phyloP scores from a whole-genome alignment of 1,139 yeast genomes.

The Arxiozyma bovina region DNA sequence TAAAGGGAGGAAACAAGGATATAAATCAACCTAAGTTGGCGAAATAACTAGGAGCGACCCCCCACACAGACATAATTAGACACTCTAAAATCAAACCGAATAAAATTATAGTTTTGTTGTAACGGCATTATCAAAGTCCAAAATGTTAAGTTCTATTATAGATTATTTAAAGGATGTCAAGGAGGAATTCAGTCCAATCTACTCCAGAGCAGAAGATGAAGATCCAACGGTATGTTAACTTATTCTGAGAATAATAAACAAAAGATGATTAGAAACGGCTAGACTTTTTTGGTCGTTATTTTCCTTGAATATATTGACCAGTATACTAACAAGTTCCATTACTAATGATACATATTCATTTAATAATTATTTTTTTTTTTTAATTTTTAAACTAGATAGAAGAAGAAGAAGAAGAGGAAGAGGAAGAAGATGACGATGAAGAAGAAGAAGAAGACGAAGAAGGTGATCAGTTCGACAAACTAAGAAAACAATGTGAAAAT shows the following conservation, averaged over 20 bases:
- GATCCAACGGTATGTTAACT: slow-evolving; percentile 9
- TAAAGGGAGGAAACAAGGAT: neutral
- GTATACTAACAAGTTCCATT: neutral
- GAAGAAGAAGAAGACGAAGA: slow-evolving; percentile 73
- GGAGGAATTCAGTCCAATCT: slow-evolving; percentile 72
- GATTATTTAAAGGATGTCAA: slow-evolving; percentile 57
- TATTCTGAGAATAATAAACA: neutral
- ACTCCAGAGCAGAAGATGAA: slow-evolving; percentile 70
- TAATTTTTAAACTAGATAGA: slow-evolving; percentile 12
- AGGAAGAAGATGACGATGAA: slow-evolving; percentile 63
- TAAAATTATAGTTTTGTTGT: no score
- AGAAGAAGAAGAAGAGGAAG: slow-evolving; percentile 47
- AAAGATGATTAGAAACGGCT: neutral
- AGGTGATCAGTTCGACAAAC: slow-evolving; percentile 57
- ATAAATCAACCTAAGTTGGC: neutral
- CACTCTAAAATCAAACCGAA: neutral
- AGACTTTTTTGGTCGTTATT: neutral
- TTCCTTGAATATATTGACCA: neutral
- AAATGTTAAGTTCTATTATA: slow-evolving; percentile 50
- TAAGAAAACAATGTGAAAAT: slow-evolving; percentile 60
- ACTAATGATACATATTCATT: neutral
- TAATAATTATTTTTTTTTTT: neutral
- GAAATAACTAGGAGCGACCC: neutral
- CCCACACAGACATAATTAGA: neutral
- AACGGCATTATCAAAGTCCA: neutral